A percentile compares a stretch with the other conserved stretches of the same genome.
These are phyloP conservation scores for Ophiocytium majus DNA, from an alignment of 352 stramenopile genomes.

Conservation along the genomic window DNA sequence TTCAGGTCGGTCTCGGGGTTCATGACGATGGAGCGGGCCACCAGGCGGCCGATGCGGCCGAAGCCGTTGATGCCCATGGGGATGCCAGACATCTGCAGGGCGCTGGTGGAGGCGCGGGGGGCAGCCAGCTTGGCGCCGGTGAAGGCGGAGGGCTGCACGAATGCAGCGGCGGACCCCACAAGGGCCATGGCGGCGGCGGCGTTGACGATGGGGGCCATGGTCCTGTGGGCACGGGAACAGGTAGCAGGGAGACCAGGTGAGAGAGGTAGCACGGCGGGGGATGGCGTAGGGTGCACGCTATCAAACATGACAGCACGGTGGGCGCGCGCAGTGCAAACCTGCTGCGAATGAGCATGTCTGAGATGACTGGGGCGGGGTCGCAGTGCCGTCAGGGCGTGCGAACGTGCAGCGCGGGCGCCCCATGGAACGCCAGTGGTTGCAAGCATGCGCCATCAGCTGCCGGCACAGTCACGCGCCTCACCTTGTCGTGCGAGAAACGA, in stretches of 20 bases:
- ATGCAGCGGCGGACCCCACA: constrained; percentile 49
- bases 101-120: constrained; percentile 25
- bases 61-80: constrained; percentile 97
- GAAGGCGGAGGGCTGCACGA: constrained; percentile 50
- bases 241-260: background rate
- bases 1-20: constrained; percentile 61
- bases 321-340: no score
- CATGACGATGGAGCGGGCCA: constrained; percentile 63
- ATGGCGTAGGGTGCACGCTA: background rate
- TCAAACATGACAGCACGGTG: background rate
- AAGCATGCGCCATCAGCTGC: no score
- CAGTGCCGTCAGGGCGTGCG: no score
- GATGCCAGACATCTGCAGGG: constrained; percentile 46
- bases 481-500: no score
- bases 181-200: constrained; percentile 52
- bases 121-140: constrained; percentile 34
- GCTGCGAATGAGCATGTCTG: no score
- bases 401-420: no score
- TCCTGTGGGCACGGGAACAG: no score
- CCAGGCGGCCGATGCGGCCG: constrained; percentile 94
- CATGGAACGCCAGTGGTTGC: no score
- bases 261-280: background rate
- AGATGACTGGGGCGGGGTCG: no score
- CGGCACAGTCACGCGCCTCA: no score
- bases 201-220: constrained; percentile 52